Conservation (phyloP, 495 filamentous ascomycete genomes). For the Cenococcum geophilum region DNA sequence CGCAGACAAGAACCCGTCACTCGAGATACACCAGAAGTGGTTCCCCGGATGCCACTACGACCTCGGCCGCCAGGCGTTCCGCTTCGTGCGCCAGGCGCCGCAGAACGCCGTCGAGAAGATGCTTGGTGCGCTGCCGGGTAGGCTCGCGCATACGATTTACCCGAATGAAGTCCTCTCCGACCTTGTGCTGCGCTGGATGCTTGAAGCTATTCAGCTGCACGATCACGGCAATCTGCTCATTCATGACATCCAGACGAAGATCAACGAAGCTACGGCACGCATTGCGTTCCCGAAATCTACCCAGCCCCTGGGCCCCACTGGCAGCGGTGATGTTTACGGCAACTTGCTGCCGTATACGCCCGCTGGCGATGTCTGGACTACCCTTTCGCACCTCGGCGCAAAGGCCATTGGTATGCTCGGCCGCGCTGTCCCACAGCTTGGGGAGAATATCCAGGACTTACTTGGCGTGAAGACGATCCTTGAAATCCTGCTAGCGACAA, state of each 20-base stretch:
- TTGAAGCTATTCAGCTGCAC: neutral
- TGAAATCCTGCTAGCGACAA: slow-evolving; percentile 17
- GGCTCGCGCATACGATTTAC: slow-evolving; percentile 13
- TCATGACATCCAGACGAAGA: slow-evolving; percentile 7
- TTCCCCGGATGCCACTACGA: slow-evolving; percentile 26
- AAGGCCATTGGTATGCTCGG: slow-evolving; percentile 12
- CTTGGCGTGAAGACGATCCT: slow-evolving; percentile 18
- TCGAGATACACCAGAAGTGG: slow-evolving; percentile 16
- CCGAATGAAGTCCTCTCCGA: slow-evolving; percentile 18
- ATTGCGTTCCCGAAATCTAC: neutral
- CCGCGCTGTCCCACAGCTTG: slow-evolving; percentile 13
- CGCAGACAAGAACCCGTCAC: neutral
- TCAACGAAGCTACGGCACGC: neutral
- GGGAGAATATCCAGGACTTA: slow-evolving; percentile 17
- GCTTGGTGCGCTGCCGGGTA: slow-evolving; percentile 12
- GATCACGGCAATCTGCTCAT: neutral
- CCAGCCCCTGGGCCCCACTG: slow-evolving; percentile 5
- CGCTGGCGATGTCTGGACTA: slow-evolving; percentile 3
- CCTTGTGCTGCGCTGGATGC: slow-evolving; percentile 22
- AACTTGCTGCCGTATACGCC: slow-evolving; percentile 15
- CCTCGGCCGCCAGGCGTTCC: slow-evolving; percentile 21
- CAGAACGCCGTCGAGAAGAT: slow-evolving; percentile 8
- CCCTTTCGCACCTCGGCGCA: slow-evolving; percentile 6
- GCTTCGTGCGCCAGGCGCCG: slow-evolving; percentile 18
- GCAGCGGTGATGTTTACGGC: slow-evolving; percentile 25